Evolutionary conservation across 495 filamentous ascomycete genomes (phyloP).

Genomic region (Staphylotrichum tortipilum): DNA sequence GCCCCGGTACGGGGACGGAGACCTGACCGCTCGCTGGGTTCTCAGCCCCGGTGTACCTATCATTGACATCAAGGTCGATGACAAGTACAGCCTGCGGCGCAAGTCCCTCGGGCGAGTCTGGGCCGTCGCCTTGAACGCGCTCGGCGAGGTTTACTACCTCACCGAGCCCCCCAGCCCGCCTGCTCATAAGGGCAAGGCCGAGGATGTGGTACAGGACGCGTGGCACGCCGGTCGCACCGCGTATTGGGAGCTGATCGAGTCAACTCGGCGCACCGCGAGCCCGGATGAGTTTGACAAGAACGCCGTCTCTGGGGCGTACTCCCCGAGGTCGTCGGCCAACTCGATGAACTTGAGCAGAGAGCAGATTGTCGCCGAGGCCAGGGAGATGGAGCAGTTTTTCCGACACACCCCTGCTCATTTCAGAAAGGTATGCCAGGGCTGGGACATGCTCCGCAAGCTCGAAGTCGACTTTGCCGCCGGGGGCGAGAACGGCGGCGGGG

Average conservation of each 20-base stretch:
- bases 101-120: constrained; percentile 63
- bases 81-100: constrained; percentile 61
- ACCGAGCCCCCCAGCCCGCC: constrained; percentile 51
- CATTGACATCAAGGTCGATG: constrained; percentile 75
- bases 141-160: constrained; percentile 86
- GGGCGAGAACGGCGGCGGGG: constrained; percentile 63
- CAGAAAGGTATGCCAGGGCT: constrained; percentile 67
- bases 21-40: constrained; percentile 77
- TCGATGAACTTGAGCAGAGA: constrained; percentile 60
- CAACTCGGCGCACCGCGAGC: constrained; percentile 59
- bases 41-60: constrained; percentile 91
- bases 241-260: constrained; percentile 71
- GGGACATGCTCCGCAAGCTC: constrained; percentile 84
- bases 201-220: constrained; percentile 51
- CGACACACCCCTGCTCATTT: constrained; percentile 69
- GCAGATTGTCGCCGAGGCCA: constrained; percentile 65
- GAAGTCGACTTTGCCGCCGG: constrained; percentile 85
- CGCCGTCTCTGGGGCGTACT: constrained; percentile 37
- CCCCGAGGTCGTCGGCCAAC: constrained; percentile 38
- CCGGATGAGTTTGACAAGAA: constrained; percentile 56
- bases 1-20: constrained; percentile 58
- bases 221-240: constrained; percentile 73
- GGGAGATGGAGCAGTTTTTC: constrained; percentile 71
- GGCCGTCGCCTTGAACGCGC: constrained; percentile 80
- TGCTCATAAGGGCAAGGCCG: constrained; percentile 31